A percentile compares a stretch with the other conserved stretches of the same genome.
Conservation (phyloP, 1,139 yeast genomes). For the Sugiyamaella pinicola region DNA sequence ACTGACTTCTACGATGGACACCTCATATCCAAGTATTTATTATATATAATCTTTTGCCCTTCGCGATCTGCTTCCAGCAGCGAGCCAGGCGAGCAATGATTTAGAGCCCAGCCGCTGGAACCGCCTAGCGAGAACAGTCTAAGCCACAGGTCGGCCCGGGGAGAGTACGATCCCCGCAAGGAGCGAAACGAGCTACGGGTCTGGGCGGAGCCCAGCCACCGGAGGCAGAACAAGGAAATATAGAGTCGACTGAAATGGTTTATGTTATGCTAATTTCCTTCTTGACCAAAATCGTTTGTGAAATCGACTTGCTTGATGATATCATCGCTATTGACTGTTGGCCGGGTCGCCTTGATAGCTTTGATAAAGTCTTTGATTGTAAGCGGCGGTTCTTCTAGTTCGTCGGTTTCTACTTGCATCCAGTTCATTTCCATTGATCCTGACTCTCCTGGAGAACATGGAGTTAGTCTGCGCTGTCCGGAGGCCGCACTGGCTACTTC, state of each 20-base stretch:
- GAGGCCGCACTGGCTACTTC: conserved; percentile 43
- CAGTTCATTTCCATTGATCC: conserved; percentile 89
- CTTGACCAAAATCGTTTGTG: conserved; percentile 95
- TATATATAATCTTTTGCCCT: too few relatives aligned
- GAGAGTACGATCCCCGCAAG: neutral
- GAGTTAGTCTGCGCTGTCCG: conserved; percentile 61
- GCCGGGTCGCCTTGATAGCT: conserved; percentile 88
- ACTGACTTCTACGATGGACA: neutral
- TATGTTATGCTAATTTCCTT: conserved; percentile 62
- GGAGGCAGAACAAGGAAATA: neutral
- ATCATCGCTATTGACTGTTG: conserved; percentile 88
- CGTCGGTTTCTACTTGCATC: conserved; percentile 90
- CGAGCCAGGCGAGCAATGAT: too few relatives aligned
- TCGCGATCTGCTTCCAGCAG: too few relatives aligned
- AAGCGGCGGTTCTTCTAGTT: conserved; percentile 83
- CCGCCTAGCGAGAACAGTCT: too few relatives aligned
- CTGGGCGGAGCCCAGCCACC: conserved; percentile 6
- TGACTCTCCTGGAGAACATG: conserved; percentile 94
- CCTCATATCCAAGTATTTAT: too few relatives aligned
- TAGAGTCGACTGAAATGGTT: neutral
- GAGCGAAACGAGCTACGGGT: conserved; percentile 10
- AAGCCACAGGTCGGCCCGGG: too few relatives aligned
- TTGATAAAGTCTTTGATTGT: conserved; percentile 91
- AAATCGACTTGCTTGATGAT: conserved; percentile 81
- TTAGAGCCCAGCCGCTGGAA: too few relatives aligned